Evolutionary conservation across 352 stramenopile species (phyloP).

Genomic region (Phytophthora pinifolia): DNA sequence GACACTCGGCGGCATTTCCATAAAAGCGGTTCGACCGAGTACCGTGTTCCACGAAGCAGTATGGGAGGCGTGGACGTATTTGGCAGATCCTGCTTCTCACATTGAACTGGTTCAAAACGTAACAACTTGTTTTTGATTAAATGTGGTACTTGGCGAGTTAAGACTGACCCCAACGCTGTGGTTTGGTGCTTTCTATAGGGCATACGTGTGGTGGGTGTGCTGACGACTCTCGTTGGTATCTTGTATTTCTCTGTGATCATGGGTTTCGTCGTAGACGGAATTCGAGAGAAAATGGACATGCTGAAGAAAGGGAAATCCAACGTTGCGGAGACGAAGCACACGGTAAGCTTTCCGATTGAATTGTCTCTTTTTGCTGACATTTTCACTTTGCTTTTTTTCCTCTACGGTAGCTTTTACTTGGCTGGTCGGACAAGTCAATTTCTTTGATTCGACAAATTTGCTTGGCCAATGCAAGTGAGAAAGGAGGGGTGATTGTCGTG

Average conservation of each 20-base stretch:
- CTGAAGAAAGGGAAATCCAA: slow-evolving; percentile 87
- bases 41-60: slow-evolving; percentile 43
- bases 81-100: slow-evolving; percentile 55
- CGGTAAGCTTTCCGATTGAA: slow-evolving; percentile 52
- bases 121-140: background rate
- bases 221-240: slow-evolving; percentile 69
- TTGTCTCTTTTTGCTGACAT: background rate
- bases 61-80: slow-evolving; percentile 67
- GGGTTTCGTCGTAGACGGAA: slow-evolving; percentile 87
- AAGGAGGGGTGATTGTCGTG: slow-evolving; percentile 78
- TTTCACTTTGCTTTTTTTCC: background rate
- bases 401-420: slow-evolving; percentile 74
- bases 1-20: slow-evolving; percentile 36
- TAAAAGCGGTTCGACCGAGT: slow-evolving; percentile 38
- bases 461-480: slow-evolving; percentile 85
- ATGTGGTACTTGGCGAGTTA: too few relatives aligned
- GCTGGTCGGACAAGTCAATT: slow-evolving; percentile 88
- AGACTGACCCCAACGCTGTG: background rate
- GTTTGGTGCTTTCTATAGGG: slow-evolving; percentile 24
- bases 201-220: slow-evolving; percentile 52
- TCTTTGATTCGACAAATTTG: slow-evolving; percentile 86
- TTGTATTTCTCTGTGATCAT: slow-evolving; percentile 91
- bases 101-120: slow-evolving; percentile 38
- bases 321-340: slow-evolving; percentile 81
- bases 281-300: slow-evolving; percentile 87